Percentiles rank a stretch among this genome's conserved stretches.
phyloP scores from a whole-genome alignment of 768 basidiomycete species.

The Suillus weaverae region DNA sequence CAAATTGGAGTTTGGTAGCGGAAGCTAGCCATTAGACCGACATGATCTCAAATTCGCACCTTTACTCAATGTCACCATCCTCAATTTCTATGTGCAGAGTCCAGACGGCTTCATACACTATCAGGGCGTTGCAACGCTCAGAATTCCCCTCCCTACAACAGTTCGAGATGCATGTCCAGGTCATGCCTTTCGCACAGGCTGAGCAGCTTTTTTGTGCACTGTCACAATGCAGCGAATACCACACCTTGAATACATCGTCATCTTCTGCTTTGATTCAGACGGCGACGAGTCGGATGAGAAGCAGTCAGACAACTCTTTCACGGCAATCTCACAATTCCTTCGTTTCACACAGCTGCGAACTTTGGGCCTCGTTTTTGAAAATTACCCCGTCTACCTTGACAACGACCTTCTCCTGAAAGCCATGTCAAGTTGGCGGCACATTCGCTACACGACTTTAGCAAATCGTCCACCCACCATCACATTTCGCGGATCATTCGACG shows the following conservation, averaged over 20 bases:
- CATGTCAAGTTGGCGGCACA: not conserved
- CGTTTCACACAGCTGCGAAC: not conserved
- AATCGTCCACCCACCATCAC: not conserved
- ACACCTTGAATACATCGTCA: not conserved
- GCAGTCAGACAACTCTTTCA: not conserved
- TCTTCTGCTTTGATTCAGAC: not conserved
- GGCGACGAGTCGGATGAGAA: not conserved
- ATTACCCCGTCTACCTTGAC: not conserved
- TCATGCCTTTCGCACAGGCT: not conserved
- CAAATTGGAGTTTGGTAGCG: not conserved
- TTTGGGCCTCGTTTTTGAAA: not conserved
- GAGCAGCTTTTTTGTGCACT: not conserved
- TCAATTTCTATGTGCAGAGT: not conserved
- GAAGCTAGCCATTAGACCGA: not conserved
- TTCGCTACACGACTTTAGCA: not conserved
- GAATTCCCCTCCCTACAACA: not conserved
- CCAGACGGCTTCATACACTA: not conserved
- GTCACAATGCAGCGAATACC: not conserved
- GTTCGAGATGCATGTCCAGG: not conserved
- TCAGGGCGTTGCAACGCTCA: not conserved
- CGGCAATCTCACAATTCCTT: not conserved
- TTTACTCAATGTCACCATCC: not conserved
- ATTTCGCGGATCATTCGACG: not conserved
- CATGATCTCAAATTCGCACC: not conserved
- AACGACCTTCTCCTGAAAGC: not conserved